These are phyloP conservation scores for Aspergillus brasiliensis DNA, from an alignment of 2,329 filamentous ascomycete species.

Conservation along the genomic window DNA sequence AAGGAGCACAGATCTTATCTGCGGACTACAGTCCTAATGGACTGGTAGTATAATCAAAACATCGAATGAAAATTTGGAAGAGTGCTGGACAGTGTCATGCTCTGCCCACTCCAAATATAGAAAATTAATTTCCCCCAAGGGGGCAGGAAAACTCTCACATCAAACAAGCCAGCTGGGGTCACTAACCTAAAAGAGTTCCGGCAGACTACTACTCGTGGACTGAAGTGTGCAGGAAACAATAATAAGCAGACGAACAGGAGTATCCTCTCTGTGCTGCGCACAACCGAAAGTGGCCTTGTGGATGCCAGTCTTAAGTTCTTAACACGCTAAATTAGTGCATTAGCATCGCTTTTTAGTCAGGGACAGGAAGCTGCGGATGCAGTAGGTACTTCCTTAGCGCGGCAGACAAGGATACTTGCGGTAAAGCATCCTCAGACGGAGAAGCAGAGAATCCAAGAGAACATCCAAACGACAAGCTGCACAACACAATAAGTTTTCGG, in stretches of 20 bases:
- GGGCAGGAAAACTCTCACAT: neutral
- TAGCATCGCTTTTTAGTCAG: conserved; percentile 10
- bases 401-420: neutral
- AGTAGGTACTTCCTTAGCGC: conserved; percentile 3
- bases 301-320: neutral
- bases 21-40: neutral
- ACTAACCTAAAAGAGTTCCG: neutral
- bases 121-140: conserved; percentile 6
- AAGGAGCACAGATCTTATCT: conserved; percentile 6
- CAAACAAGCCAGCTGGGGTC: conserved; percentile 1
- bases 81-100: neutral
- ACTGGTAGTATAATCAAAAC: neutral
- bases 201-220: neutral
- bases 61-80: neutral
- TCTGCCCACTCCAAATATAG: conserved; percentile 5
- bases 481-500: neutral
- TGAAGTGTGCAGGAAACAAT: neutral
- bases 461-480: neutral
- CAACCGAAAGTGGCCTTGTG: neutral
- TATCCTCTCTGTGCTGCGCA: neutral
- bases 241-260: neutral
- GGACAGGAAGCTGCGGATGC: conserved; percentile 8
- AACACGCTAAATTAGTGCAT: neutral
- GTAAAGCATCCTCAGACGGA: neutral
- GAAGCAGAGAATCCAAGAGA: neutral